phyloP scores from a whole-genome alignment of 2,329 filamentous ascomycete genomes.

The Colletotrichum falcatum region DNA sequence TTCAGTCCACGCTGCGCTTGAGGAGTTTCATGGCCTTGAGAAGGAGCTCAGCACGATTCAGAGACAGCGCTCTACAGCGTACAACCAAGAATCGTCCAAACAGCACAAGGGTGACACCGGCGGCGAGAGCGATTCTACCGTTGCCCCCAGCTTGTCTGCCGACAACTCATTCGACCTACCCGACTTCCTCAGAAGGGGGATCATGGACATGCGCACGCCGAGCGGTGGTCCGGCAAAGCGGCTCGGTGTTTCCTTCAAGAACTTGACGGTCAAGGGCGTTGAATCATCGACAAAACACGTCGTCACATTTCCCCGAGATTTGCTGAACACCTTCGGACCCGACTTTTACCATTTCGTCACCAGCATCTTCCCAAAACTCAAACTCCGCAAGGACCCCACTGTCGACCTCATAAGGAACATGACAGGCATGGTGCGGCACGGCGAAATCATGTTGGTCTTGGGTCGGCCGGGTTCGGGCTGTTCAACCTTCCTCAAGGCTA shows the following conservation, averaged over 20 bases:
- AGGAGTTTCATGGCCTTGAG: conserved; percentile 44
- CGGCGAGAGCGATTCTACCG: conserved; percentile 37
- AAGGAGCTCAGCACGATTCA: conserved; percentile 43
- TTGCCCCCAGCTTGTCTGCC: conserved; percentile 19
- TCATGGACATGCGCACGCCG: conserved; percentile 78
- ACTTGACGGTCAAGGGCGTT: conserved; percentile 79
- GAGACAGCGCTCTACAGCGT: conserved; percentile 26
- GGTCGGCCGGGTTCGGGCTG: conserved; percentile 81
- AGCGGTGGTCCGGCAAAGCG: conserved; percentile 76
- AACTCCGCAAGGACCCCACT: conserved; percentile 43
- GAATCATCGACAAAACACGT: conserved; percentile 76
- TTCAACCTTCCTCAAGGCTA: conserved; percentile 80
- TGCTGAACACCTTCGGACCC: conserved; percentile 83
- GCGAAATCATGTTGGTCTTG: conserved; percentile 60
- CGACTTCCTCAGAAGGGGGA: conserved; percentile 78
- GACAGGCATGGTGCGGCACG: conserved; percentile 51
- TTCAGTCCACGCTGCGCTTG: conserved; percentile 40
- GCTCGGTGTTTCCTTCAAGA: conserved; percentile 81
- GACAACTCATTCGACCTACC: conserved; percentile 69
- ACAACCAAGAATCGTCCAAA: conserved; percentile 1
- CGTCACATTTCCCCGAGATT: conserved; percentile 78
- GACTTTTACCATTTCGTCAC: conserved; percentile 76
- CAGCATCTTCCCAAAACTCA: conserved; percentile 51
- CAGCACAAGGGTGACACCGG: conserved; percentile 13
- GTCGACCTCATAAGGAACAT: conserved; percentile 49